These are phyloP conservation scores for Quercus lobata DNA, from an alignment of 331 rosid genomes.

Conservation along the genomic window DNA sequence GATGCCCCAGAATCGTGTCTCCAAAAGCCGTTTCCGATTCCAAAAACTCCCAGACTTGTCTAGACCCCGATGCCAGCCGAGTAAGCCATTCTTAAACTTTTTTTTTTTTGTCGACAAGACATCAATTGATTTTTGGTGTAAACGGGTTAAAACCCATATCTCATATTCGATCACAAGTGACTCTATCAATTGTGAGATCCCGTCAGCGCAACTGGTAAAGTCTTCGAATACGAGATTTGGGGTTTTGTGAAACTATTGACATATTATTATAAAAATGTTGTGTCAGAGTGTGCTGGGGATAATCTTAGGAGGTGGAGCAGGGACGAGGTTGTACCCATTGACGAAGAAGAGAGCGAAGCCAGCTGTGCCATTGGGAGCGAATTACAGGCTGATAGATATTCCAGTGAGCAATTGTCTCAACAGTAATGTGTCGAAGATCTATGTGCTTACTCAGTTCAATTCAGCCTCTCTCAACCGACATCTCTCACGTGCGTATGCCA, in stretches of 20 bases:
- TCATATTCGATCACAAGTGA: too few species aligned
- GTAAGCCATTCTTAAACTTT: conserved; percentile 29
- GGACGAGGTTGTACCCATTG: conserved; percentile 88
- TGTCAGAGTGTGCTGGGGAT: conserved; percentile 89
- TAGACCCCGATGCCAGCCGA: conserved; percentile 98
- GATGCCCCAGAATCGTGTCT: conserved; percentile 43
- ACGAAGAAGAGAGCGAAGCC: conserved; percentile 99
- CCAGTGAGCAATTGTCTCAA: conserved; percentile 96
- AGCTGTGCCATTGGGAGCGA: conserved; percentile 97
- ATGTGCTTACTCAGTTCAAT: conserved; percentile 95
- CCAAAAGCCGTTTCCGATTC: conserved; percentile 93
- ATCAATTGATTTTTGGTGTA: too few species aligned
- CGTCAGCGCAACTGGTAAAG: too few species aligned
- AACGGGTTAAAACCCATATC: too few species aligned
- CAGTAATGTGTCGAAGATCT: conserved; percentile 90
- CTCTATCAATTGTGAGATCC: too few species aligned
- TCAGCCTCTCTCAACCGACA: conserved; percentile 96
- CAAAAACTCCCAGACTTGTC: conserved; percentile 81
- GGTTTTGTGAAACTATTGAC: too few species aligned
- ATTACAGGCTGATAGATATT: conserved; percentile 91
- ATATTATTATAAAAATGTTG: too few species aligned
- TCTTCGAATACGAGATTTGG: too few species aligned
- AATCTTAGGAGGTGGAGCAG: conserved; percentile 97
- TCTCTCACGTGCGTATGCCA: conserved; percentile 91
- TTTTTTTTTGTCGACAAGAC: too few species aligned